Conservation (phyloP, 352 stramenopile species). For the Lagenidium giganteum region DNA sequence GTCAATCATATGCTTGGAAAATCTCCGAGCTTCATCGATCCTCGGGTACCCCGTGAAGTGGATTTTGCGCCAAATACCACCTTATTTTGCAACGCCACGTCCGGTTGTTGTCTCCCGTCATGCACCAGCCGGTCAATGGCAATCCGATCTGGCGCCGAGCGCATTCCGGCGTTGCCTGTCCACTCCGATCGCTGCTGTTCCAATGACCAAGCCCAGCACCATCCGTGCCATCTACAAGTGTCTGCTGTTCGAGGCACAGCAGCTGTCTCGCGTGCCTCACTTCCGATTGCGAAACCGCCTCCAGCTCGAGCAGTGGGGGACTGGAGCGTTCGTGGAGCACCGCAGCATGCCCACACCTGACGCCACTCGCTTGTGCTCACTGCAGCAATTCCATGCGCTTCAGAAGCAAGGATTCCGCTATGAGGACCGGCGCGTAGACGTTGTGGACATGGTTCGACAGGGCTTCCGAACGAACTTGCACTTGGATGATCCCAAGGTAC, state of each 20-base stretch:
- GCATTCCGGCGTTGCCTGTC: neutral
- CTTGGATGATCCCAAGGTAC: constrained; percentile 34
- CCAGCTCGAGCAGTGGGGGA: constrained; percentile 59
- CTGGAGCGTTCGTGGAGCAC: constrained; percentile 33
- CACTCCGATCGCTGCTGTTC: too few species aligned
- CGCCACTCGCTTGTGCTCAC: constrained; percentile 24
- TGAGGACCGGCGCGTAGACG: constrained; percentile 22
- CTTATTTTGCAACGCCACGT: too few species aligned
- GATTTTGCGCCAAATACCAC: too few species aligned
- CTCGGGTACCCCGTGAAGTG: too few species aligned
- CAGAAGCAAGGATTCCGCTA: constrained; percentile 31
- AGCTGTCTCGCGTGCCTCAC: constrained; percentile 50
- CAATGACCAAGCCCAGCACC: constrained; percentile 33
- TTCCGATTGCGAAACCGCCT: constrained; percentile 57
- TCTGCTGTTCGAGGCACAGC: constrained; percentile 50
- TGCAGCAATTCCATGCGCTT: constrained; percentile 38
- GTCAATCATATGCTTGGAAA: too few species aligned
- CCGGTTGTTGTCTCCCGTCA: too few species aligned
- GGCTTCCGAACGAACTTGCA: constrained; percentile 37
- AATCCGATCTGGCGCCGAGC: too few species aligned
- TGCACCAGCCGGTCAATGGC: too few species aligned
- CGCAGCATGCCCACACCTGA: neutral
- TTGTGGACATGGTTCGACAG: constrained; percentile 29
- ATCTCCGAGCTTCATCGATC: too few species aligned
- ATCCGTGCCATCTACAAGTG: constrained; percentile 61